These are phyloP conservation scores for Hygrocybe coccinea DNA, from an alignment of 768 basidiomycete species.

Conservation along the genomic window DNA sequence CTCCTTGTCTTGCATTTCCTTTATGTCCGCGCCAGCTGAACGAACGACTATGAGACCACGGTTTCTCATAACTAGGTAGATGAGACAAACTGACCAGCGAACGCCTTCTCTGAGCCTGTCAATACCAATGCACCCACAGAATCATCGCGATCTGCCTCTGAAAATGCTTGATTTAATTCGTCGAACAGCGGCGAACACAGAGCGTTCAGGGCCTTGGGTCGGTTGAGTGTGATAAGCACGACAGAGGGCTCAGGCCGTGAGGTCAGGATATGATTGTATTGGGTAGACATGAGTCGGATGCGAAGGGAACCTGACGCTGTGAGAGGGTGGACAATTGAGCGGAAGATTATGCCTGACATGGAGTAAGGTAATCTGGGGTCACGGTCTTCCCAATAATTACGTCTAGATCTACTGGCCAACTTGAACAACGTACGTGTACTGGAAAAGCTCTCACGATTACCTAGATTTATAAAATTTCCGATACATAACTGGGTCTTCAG, in stretches of 20 bases:
- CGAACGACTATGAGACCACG: too few species aligned
- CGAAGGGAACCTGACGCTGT: not conserved
- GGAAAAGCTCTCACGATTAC: too few species aligned
- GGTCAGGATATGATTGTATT: constrained; percentile 64
- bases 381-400: too few species aligned
- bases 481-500: too few species aligned
- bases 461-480: too few species aligned
- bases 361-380: too few species aligned
- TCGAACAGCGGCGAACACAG: constrained; percentile 73
- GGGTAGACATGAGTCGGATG: constrained; percentile 48
- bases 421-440: too few species aligned
- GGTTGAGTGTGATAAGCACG: constrained; percentile 80
- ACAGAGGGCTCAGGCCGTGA: constrained; percentile 65
- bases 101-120: constrained; percentile 88
- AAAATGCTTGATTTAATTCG: constrained; percentile 76
- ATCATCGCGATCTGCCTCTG: constrained; percentile 64
- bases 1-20: constrained; percentile 96
- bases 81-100: constrained; percentile 66
- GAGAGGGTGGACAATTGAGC: too few species aligned
- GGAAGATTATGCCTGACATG: too few species aligned
- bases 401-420: too few species aligned
- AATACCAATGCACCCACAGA: constrained; percentile 80
- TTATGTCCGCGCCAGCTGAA: constrained; percentile 93
- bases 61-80: not conserved
- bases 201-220: constrained; percentile 88